A percentile compares a stretch with the other conserved stretches of the same genome.
These are phyloP conservation scores for Crinitomyces ghanaensis DNA, from an alignment of 805 yeast genomes.

Conservation along the genomic window DNA sequence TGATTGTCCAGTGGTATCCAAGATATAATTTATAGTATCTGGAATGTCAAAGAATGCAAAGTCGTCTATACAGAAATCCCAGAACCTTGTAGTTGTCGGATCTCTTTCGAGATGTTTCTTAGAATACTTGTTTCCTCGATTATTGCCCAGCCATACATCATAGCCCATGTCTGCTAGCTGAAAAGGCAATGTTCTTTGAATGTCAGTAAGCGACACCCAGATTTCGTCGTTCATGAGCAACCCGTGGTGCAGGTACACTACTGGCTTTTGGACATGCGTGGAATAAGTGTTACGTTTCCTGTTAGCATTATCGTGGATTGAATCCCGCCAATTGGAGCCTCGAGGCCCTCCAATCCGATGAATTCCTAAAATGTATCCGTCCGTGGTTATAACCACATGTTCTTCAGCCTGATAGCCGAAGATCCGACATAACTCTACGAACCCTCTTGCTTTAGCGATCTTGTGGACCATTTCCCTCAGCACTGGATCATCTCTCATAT, in stretches of 20 bases:
- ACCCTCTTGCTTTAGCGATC: slow-evolving; percentile 23
- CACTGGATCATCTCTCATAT: slow-evolving; percentile 6
- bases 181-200: slow-evolving; percentile 56
- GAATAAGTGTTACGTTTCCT: too few species aligned
- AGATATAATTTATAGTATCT: slow-evolving; percentile 61
- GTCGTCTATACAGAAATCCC: slow-evolving; percentile 89
- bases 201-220: slow-evolving; percentile 47
- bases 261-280: slow-evolving; percentile 23
- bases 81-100: slow-evolving; percentile 43
- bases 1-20: slow-evolving; percentile 36
- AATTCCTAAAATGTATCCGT: slow-evolving; percentile 62
- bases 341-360: slow-evolving; percentile 43
- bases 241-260: slow-evolving; percentile 85
- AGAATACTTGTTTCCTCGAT: slow-evolving; percentile 85
- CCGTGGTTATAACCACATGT: slow-evolving; percentile 66
- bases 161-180: slow-evolving; percentile 66
- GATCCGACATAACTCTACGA: slow-evolving; percentile 53
- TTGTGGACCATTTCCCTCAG: slow-evolving; percentile 8
- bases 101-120: slow-evolving; percentile 51
- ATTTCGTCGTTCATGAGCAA: slow-evolving; percentile 79
- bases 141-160: slow-evolving; percentile 89
- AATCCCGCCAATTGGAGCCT: slow-evolving; percentile 12
- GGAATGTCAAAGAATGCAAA: slow-evolving; percentile 89
- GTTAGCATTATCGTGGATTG: slow-evolving; percentile 2
- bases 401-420: slow-evolving; percentile 67